Evolutionary conservation across 2,329 filamentous ascomycete species (phyloP), one percentile per base, ranked within the genome.

Genomic region (Chaetothyriales sp.): DNA sequence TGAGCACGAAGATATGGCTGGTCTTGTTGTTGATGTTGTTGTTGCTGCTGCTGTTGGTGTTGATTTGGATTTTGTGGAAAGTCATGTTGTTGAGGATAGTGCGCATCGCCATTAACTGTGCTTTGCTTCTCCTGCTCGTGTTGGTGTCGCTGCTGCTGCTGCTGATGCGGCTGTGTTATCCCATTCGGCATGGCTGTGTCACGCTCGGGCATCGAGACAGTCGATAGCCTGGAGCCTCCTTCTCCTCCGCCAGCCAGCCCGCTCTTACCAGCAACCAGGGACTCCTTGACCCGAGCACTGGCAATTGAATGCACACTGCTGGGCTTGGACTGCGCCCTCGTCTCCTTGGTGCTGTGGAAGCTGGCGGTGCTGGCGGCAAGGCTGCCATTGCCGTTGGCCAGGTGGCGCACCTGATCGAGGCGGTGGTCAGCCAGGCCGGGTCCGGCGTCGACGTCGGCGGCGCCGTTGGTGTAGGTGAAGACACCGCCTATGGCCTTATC

Each of bases 291-390:
- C 54, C 64, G 66, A 32, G 60, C 62, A 45, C 52, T 59, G 5
- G 47, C 51, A 54, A 69, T 48, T n/a, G 68, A 70, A 54, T 83
- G 77, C 18, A 73, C 69, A 55, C 70, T 73, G 42, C 64, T 66
- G 54, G 70, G 63, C 57, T 68, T 67, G 48, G 67, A 64, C 51
- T 63, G 63, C 32, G 62, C 64, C 57, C 60, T 64, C n/a, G n/a
- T n/a, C 18, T 70, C 69, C 45, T 70, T 68, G 47, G 68, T 70
- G 50, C 66, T 66, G 20, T 26, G 45, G 18, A 28, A 47, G 19
- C 20, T 53, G 65, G 74, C 81, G 61, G 68, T 69, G 61, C 77
- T 74, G 65, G 70, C 67, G 61, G 68, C 69, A 36, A 66, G 51
- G 46, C 57, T 60, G n/a, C 53, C 53, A 47, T 53, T 59, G 49